phyloP scores from a whole-genome alignment of 1,139 yeast species.

The Debaryomyces singareniensis region DNA sequence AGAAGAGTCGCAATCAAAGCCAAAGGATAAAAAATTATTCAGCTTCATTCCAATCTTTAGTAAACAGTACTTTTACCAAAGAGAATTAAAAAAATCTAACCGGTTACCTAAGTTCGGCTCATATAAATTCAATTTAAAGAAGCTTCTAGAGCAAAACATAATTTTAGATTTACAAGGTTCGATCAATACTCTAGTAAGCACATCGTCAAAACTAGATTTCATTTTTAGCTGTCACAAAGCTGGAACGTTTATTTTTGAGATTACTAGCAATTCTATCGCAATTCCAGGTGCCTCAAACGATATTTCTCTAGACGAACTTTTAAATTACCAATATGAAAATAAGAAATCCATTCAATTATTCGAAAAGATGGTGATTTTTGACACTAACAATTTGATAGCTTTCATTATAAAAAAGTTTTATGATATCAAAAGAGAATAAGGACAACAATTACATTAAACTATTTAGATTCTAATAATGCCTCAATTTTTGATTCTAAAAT shows the following conservation, averaged over 20 bases:
- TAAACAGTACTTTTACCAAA: conserved; percentile 71
- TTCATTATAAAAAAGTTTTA: conserved; percentile 73
- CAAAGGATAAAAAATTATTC: conserved; percentile 47
- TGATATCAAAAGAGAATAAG: conserved; percentile 28
- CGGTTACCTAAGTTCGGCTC: conserved; percentile 76
- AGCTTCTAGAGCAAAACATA: conserved; percentile 67
- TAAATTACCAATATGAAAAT: conserved; percentile 62
- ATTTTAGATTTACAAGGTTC: conserved; percentile 52
- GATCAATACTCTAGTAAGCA: conserved; percentile 31
- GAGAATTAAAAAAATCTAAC: conserved; percentile 64
- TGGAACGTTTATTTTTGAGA: conserved; percentile 70
- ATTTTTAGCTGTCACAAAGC: conserved; percentile 72
- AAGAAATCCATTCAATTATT: conserved; percentile 46
- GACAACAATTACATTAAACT: conserved; percentile 1
- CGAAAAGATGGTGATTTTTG: conserved; percentile 61
- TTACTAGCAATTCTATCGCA: conserved; percentile 35
- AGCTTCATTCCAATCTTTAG: conserved; percentile 60
- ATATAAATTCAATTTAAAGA: conserved; percentile 73
- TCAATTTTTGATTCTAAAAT: conserved; percentile 39
- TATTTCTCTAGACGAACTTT: conserved; percentile 60
- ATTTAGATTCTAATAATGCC: conserved; percentile 16
- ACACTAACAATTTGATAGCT: conserved; percentile 57
- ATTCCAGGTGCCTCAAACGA: conserved; percentile 48
- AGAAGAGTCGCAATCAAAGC: conserved; percentile 52
- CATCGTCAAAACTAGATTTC: conserved; percentile 63